Evolutionary conservation across 805 yeast genomes (phyloP), one percentile per base, ranked within the genome.

Genomic region (Metschnikowia cerradonensis): DNA sequence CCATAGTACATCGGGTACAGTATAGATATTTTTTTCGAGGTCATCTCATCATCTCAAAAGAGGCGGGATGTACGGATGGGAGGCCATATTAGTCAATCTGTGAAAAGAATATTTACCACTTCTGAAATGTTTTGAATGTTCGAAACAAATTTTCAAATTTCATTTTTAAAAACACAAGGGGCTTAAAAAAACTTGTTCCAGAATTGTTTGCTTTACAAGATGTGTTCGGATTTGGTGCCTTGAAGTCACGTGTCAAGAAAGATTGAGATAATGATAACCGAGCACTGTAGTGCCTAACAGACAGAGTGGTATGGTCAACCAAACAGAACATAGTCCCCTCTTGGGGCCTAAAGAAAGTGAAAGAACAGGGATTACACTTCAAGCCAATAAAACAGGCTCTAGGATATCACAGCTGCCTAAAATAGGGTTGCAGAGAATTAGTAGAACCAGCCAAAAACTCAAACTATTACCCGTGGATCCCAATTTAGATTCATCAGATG

Each of bases 371-470:
- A 10, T 44, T 40, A 39, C 41, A 30, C 58, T 52, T 15, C 66
- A 56, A 32, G 65, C 68, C 37, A 65, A 59, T 44, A 60, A 61
- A 47, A 52, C 64, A 5, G 58, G 56, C 4, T 63, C 70, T 7
- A 65, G 61, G 47, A 60, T 70, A 40, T 57, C 70, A 30, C 71
- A 67, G 47, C 71, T 65, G 65, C 71, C 64, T 54, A 81, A 80
- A 52, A 76, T 84, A 47, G 89, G 86, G 1, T 82, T 90, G 4
- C 92, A 87, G 61, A 75, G 95, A 66, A 79, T 86, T 1, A 82
- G 90, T 33, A 76, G 90, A 60, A 84, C 89, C 0, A 78, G 87
- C 0, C 91, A 86, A 61, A 86, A 85, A 65, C 70, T 87, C 50
- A 86, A 86, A 61, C 68, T 87, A 14, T 68, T 87, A 35, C 95